These are phyloP conservation scores for Geranomyces variabilis DNA, from an alignment of 192 early-diverging fungal genomes.

Conservation along the genomic window DNA sequence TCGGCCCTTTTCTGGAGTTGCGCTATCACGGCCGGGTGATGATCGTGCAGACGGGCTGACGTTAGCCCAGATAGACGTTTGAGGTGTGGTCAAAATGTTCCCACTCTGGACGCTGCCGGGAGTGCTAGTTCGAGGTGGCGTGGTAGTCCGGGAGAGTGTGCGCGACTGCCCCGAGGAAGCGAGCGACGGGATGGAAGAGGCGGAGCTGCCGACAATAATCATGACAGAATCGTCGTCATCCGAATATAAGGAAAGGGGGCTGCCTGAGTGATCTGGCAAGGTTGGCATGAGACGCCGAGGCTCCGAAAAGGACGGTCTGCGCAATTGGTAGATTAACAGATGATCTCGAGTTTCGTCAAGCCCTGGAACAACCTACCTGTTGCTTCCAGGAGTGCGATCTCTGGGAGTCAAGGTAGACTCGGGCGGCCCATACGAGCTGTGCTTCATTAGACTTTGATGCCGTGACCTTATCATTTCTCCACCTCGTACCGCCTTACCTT, in stretches of 20 bases:
- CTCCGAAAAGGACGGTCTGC: not conserved
- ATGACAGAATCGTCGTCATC: slow-evolving; percentile 16
- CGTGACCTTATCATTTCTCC: not conserved
- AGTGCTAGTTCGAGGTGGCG: not conserved
- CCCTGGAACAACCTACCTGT: not conserved
- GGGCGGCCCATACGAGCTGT: not conserved
- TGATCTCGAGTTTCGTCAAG: not conserved
- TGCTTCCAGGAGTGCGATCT: slow-evolving; percentile 1
- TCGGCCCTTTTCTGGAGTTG: not conserved
- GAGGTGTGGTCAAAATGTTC: not conserved
- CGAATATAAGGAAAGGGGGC: slow-evolving; percentile 14
- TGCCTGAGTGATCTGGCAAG: not conserved
- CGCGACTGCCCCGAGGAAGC: slow-evolving; percentile 16
- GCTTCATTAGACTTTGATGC: not conserved
- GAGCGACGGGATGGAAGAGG: slow-evolving; percentile 19
- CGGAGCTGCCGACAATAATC: not conserved
- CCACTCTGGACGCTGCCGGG: slow-evolving; percentile 3
- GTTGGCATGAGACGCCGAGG: slow-evolving; percentile 13
- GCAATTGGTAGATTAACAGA: not conserved
- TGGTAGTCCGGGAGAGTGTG: not conserved
- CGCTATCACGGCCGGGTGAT: not conserved
- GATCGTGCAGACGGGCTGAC: not conserved
- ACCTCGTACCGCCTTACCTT: not conserved
- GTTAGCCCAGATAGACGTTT: not conserved
- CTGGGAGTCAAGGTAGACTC: slow-evolving; percentile 8